phyloP scores from a whole-genome alignment of 169 alveolate species.

The Besnoitia besnoiti region DNA sequence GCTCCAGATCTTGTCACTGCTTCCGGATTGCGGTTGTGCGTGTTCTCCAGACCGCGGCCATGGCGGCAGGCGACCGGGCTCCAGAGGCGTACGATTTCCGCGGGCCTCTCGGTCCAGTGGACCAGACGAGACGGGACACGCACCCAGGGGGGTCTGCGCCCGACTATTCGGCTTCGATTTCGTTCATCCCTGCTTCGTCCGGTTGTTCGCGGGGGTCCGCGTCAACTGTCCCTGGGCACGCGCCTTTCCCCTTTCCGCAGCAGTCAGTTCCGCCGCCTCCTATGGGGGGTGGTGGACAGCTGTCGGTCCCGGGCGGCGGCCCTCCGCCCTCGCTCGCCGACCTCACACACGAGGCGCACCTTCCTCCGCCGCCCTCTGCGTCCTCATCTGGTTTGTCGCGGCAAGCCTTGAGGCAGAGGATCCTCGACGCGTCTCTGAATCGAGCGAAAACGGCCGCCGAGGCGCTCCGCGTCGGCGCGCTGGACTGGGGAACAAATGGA shows the following conservation, averaged over 20 bases:
- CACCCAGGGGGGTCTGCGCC: not conserved
- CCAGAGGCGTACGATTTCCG: not conserved
- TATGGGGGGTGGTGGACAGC: not conserved
- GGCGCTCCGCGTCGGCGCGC: not conserved
- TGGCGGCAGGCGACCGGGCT: conserved; percentile 4
- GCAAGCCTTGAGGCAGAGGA: not conserved
- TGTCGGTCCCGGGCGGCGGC: not conserved
- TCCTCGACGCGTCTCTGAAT: conserved; percentile 8
- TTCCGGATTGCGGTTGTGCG: too few relatives aligned
- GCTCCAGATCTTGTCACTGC: too few relatives aligned
- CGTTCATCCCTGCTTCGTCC: conserved; percentile 2
- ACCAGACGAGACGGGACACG: not conserved
- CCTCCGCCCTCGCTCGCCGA: not conserved
- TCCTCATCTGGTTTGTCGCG: not conserved
- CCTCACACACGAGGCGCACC: too few relatives aligned
- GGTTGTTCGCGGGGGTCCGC: too few relatives aligned
- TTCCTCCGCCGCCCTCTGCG: not conserved
- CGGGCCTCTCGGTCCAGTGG: conserved; percentile 20
- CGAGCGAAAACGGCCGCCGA: not conserved
- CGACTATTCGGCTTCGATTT: not conserved
- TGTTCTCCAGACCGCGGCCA: not conserved
- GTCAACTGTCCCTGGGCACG: not conserved
- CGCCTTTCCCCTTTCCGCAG: too few relatives aligned
- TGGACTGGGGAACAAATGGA: conserved; percentile 10
- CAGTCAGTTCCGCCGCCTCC: too few relatives aligned